These are phyloP conservation scores for Arctium lappa DNA, from an alignment of 129 eudicot genomes.

Conservation along the genomic window DNA sequence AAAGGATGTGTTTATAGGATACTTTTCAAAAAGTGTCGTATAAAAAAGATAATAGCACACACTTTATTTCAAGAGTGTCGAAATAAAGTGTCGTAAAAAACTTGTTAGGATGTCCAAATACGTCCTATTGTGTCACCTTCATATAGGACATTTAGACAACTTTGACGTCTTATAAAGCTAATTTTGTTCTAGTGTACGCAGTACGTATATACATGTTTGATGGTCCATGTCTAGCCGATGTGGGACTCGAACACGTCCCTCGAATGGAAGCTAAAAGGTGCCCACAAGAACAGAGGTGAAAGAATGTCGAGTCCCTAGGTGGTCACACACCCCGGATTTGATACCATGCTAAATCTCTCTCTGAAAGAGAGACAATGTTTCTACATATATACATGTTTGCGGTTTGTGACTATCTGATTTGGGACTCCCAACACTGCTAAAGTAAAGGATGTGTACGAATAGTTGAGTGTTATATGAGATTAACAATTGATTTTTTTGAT, in stretches of 20 bases:
- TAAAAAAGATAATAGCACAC: neutral
- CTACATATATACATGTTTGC: neutral
- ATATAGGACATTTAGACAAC: neutral
- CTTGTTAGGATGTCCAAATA: neutral
- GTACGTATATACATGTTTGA: too few relatives aligned
- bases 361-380: neutral
- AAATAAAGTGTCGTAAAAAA: neutral
- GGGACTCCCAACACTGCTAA: too few relatives aligned
- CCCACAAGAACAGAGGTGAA: too few relatives aligned
- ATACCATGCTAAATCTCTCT: neutral
- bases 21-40: neutral
- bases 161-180: too few relatives aligned
- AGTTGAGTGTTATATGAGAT: neutral
- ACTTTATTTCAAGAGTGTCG: neutral
- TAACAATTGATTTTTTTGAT: constrained; percentile 3
- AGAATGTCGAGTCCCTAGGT: too few relatives aligned
- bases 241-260: too few relatives aligned
- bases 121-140: neutral
- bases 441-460: neutral
- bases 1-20: neutral
- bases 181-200: too few relatives aligned
- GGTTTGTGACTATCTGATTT: too few relatives aligned
- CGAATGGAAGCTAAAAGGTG: too few relatives aligned
- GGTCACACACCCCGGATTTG: too few relatives aligned
- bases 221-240: too few relatives aligned